These are phyloP conservation scores for Saccharum spontaneum DNA, from an alignment of 176 grass and related monocot species.

Conservation along the genomic window DNA sequence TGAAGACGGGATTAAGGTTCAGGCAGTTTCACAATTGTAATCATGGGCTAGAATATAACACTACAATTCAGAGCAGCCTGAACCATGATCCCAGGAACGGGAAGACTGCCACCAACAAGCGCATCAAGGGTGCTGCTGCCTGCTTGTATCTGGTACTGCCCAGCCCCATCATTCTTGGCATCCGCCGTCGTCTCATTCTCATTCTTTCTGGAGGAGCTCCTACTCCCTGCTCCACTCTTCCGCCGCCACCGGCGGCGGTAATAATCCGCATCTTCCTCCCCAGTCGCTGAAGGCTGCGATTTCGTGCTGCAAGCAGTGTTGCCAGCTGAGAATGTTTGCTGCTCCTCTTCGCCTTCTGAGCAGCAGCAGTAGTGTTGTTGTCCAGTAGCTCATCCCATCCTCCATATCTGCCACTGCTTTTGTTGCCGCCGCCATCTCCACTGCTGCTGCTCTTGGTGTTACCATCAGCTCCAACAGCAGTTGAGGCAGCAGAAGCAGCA, in stretches of 20 bases:
- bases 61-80: slow-evolving; percentile 49
- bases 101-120: slow-evolving; percentile 74
- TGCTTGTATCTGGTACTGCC: slow-evolving; percentile 55
- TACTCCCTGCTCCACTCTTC: not conserved
- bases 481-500: not conserved
- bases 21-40: too few species aligned
- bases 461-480: not conserved
- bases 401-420: slow-evolving; percentile 45
- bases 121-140: slow-evolving; percentile 45
- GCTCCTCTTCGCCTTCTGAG: not conserved
- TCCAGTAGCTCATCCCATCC: slow-evolving; percentile 74
- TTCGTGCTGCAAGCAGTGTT: not conserved
- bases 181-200: slow-evolving; percentile 10
- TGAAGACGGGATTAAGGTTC: too few species aligned
- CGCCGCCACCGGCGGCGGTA: not conserved
- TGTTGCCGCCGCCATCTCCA: not conserved
- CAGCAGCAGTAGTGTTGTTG: not conserved
- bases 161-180: slow-evolving; percentile 22
- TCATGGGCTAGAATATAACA: not conserved
- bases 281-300: not conserved
- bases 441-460: not conserved
- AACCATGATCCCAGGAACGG: slow-evolving; percentile 90
- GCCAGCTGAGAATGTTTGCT: not conserved
- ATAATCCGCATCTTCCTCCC: not conserved
- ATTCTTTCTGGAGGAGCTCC: not conserved